These are phyloP conservation scores for Orbilia brochopaga DNA, from an alignment of 2,329 filamentous ascomycete species.

Conservation along the genomic window DNA sequence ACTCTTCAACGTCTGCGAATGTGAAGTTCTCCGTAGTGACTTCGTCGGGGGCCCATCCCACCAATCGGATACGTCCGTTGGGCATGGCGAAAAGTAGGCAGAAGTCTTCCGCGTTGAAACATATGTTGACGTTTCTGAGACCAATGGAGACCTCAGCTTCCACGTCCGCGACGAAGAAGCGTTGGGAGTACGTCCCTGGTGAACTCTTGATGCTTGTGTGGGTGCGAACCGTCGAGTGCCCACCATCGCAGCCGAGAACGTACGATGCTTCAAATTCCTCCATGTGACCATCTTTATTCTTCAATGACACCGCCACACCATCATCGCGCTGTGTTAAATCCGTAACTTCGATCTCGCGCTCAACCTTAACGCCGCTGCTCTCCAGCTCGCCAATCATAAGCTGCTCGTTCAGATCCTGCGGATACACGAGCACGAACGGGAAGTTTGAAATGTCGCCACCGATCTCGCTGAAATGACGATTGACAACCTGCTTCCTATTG, in stretches of 20 bases:
- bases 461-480: constrained; percentile 56
- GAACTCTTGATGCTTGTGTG: constrained; percentile 58
- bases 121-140: constrained; percentile 57
- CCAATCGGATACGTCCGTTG: constrained; percentile 55
- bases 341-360: constrained; percentile 56
- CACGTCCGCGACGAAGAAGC: constrained; percentile 61
- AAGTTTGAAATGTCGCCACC: constrained; percentile 56
- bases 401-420: constrained; percentile 57
- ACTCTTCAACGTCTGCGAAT: constrained; percentile 56
- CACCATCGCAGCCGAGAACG: constrained; percentile 64
- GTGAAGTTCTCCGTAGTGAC: constrained; percentile 53
- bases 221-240: constrained; percentile 62
- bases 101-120: constrained; percentile 57
- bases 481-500: constrained; percentile 56
- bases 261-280: constrained; percentile 58
- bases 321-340: constrained; percentile 55
- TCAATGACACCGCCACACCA: constrained; percentile 55
- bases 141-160: constrained; percentile 56
- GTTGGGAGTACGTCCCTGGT: constrained; percentile 59
- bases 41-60: constrained; percentile 51
- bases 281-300: constrained; percentile 44
- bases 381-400: constrained; percentile 56
- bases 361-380: constrained; percentile 43
- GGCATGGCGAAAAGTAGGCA: constrained; percentile 57
- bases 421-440: constrained; percentile 56